phyloP scores from a whole-genome alignment of 2,329 filamentous ascomycete species.

The Gnomoniopsis sp. region DNA sequence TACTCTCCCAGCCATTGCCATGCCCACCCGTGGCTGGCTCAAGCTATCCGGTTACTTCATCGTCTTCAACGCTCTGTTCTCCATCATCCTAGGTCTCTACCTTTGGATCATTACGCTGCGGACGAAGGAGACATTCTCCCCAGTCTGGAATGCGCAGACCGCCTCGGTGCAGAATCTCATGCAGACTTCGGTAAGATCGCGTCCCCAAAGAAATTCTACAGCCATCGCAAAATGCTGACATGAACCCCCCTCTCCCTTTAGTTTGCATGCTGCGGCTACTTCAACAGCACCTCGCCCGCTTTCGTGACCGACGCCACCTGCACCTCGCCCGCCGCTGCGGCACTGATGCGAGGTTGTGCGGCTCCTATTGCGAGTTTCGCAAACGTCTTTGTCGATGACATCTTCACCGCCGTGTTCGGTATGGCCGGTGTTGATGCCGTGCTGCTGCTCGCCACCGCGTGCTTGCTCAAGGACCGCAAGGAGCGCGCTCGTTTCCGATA shows the following conservation, averaged over 20 bases:
- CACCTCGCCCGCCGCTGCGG: conserved; percentile 66
- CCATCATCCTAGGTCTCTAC: conserved; percentile 60
- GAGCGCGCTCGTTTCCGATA: conserved; percentile 75
- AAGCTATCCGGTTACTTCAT: conserved; percentile 66
- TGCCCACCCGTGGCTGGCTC: conserved; percentile 65
- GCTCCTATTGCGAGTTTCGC: conserved; percentile 64
- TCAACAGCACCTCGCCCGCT: conserved; percentile 67
- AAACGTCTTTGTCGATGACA: conserved; percentile 68
- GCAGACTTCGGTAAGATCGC: conserved; percentile 59
- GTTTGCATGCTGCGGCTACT: conserved; percentile 80
- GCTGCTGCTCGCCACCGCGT: conserved; percentile 67
- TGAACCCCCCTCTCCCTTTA: conserved; percentile 31
- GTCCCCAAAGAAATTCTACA: not conserved
- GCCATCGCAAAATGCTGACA: conserved; percentile 7
- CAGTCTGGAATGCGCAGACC: conserved; percentile 58
- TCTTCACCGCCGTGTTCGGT: conserved; percentile 78
- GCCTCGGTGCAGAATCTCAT: conserved; percentile 61
- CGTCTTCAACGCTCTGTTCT: conserved; percentile 60
- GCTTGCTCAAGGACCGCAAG: conserved; percentile 76
- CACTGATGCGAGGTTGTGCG: conserved; percentile 67
- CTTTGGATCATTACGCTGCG: conserved; percentile 73
- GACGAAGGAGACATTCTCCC: conserved; percentile 59
- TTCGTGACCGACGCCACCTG: conserved; percentile 69
- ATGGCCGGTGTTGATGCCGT: conserved; percentile 70
- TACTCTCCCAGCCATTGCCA: conserved; percentile 68